Evolutionary conservation across 1,284 basidiomycete genomes (phyloP).

Genomic region (Cryptococcus sp.): DNA sequence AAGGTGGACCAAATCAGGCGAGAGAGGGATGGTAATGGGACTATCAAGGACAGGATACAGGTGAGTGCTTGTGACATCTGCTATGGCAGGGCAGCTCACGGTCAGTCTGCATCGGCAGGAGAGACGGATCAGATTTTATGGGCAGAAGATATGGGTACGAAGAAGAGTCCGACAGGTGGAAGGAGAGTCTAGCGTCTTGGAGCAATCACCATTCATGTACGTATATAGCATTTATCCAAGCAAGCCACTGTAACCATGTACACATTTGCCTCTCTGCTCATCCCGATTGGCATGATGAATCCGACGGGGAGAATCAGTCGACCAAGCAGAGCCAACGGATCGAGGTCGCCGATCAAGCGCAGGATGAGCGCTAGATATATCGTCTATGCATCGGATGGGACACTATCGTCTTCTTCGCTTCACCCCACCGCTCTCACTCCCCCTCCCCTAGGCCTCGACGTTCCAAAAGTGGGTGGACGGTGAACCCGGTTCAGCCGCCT

Average conservation of each 20-base stretch:
- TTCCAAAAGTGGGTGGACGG: constrained; percentile 77
- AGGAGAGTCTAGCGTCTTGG: constrained; percentile 2
- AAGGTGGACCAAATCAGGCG: constrained; percentile 7
- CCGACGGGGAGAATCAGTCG: no score
- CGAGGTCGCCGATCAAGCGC: no score
- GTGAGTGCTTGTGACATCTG: constrained; percentile 9
- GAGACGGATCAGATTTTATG: constrained; percentile 29
- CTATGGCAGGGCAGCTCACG: not conserved
- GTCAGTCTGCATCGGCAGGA: constrained; percentile 15
- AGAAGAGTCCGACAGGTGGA: constrained; percentile 6
- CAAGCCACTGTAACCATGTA: no score
- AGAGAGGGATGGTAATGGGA: constrained; percentile 7
- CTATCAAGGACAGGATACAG: constrained; percentile 13
- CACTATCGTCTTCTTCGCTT: no score
- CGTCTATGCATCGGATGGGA: no score
- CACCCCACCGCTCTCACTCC: not conserved
- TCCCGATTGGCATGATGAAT: no score
- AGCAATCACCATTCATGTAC: not conserved
- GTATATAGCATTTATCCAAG: not conserved
- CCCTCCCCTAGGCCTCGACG: constrained; percentile 10
- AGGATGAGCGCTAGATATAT: no score
- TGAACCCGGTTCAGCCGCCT: constrained; percentile 77
- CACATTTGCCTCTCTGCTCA: no score
- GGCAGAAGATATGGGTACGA: constrained; percentile 20
- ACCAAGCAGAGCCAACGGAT: no score